Evolutionary conservation across 441 rosid genomes (phyloP), one percentile per base, ranked within the genome.

Genomic region (Mallotus repandus): DNA sequence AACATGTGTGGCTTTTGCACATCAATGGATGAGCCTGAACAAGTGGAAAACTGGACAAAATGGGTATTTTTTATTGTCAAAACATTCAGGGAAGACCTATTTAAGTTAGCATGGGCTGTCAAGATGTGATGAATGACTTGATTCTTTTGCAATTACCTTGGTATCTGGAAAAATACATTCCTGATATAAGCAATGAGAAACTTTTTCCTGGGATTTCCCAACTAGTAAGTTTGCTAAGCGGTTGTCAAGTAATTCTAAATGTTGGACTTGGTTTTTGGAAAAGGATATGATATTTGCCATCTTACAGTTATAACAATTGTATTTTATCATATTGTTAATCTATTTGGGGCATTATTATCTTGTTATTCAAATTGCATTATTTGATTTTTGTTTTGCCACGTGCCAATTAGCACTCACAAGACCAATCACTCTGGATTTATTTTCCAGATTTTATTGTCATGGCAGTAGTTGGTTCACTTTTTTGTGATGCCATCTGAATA

Each of bases 301-400:
- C n/a, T 60, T 46, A 56, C n/a, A 41, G 41, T 63, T 43, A 41
- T 12, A 38, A 16, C 9, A 22, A 16, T 4, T 0, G 54, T 63
- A 35, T 63, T 22, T 5, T 54, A 8, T 25, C 4, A 53, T 14
- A 29, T 35, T 15, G 4, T 50, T 18, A 7, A 46, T 66, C 35
- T 58, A 13, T 48, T 32, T 63, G 61, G 9, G 43, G 22, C 29
- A 43, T 74, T 66, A 66, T n/a, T 67, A 66, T 56, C 7, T 14
- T 50, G 15, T 7, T 32, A 13, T 49, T 35, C 48, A 35, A 48
- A 50, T 29, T 49, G 53, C 61, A 59, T 38, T 11, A 55, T 8
- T 8, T 7, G 54, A 25, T 32, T 58, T 9, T 45, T 57, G 48
- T 38, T 73, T 32, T 32, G 22, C 32, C 19, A 14, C 46, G 22